Conservation (phyloP, 2,329 filamentous ascomycete genomes). For the Alternaria brassicicola region DNA sequence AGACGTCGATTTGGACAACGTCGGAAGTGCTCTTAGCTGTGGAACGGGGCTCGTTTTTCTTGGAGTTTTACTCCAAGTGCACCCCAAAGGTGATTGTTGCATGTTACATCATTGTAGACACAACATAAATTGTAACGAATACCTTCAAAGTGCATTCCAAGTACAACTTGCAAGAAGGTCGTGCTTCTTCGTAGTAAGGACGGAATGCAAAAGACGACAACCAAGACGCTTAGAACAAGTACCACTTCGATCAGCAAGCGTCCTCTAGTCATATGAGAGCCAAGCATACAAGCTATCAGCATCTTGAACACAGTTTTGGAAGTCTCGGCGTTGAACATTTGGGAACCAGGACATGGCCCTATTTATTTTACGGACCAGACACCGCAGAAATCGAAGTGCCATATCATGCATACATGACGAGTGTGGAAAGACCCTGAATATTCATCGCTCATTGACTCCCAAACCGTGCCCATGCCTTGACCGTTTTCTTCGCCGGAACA, state of each 20-base stretch:
- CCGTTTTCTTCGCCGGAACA: conserved; percentile 34
- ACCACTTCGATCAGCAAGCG: background rate
- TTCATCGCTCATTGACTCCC: conserved; percentile 51
- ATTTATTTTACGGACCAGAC: conserved; percentile 47
- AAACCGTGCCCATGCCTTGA: conserved; percentile 46
- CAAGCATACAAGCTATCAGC: background rate
- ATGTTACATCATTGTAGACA: background rate
- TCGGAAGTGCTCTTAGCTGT: background rate
- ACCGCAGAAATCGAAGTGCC: conserved; percentile 48
- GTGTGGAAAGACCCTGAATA: conserved; percentile 47
- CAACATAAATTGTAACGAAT: background rate
- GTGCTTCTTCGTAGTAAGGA: background rate
- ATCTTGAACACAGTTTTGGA: conserved; percentile 11
- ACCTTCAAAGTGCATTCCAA: background rate
- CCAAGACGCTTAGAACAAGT: background rate
- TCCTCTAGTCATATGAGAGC: background rate
- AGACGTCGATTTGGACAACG: background rate
- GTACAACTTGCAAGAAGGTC: background rate
- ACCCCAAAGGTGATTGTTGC: background rate
- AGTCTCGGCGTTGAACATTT: conserved; percentile 21
- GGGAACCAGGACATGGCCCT: conserved; percentile 44
- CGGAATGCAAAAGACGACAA: background rate
- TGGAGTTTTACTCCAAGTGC: background rate
- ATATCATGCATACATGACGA: conserved; percentile 47
- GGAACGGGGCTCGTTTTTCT: background rate